Percentiles rank a stretch among this genome's conserved stretches.
phyloP scores from a whole-genome alignment of 179 eudicot species.

The Spergularia azorica region DNA sequence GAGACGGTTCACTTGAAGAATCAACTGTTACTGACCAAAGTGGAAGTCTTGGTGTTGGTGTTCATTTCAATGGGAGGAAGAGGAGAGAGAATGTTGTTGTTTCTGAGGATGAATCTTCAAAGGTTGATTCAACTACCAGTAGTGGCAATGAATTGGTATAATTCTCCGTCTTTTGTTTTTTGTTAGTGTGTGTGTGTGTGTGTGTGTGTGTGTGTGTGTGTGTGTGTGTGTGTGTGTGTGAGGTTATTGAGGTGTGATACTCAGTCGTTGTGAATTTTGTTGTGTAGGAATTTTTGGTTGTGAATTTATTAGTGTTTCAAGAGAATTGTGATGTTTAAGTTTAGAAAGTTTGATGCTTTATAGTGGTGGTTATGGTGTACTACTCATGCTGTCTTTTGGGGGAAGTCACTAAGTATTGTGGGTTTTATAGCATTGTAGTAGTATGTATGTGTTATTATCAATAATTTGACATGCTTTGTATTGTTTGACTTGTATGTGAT shows the following conservation, averaged over 20 bases:
- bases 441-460: neutral
- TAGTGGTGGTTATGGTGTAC: slow-evolving; percentile 5
- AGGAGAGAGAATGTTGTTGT: slow-evolving; percentile 36
- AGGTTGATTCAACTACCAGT: slow-evolving; percentile 52
- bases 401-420: neutral
- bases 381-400: neutral
- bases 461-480: neutral
- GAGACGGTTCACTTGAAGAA: slow-evolving; percentile 42
- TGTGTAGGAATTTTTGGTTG: neutral
- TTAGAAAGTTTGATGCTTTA: neutral
- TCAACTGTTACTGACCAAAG: slow-evolving; percentile 37
- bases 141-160: slow-evolving; percentile 58
- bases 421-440: neutral
- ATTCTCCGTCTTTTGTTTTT: too few relatives aligned
- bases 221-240: neutral
- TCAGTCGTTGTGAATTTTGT: neutral
- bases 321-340: slow-evolving; percentile 10
- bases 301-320: neutral
- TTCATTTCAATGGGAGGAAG: slow-evolving; percentile 32
- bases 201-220: neutral
- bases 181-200: slow-evolving; percentile 1
- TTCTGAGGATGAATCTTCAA: slow-evolving; percentile 53
- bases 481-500: slow-evolving; percentile 21
- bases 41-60: slow-evolving; percentile 26
- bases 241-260: neutral